Conservation (phyloP, 768 basidiomycete species). For the Tubosaeta brunneosetosa region DNA sequence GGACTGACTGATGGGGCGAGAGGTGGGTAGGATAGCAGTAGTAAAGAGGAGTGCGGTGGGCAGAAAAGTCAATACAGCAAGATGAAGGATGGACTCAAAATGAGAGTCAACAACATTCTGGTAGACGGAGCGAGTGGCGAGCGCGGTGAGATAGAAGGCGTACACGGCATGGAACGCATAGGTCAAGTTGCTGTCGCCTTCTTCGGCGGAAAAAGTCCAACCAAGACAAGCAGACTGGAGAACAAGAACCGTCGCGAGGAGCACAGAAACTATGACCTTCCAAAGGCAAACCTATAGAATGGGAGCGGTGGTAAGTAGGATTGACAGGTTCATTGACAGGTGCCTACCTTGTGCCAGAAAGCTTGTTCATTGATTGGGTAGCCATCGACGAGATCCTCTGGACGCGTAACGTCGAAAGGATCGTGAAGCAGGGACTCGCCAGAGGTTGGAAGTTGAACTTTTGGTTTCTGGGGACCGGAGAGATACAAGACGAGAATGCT, state of each 20-base stretch:
- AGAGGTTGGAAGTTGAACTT: constrained; percentile 45
- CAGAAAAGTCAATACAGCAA: constrained; percentile 51
- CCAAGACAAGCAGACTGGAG: constrained; percentile 54
- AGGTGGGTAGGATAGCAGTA: constrained; percentile 55
- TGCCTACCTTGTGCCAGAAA: constrained; percentile 57
- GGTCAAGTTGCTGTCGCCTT: constrained; percentile 32
- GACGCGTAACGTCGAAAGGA: constrained; percentile 68
- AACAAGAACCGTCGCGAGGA: constrained; percentile 44
- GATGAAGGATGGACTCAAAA: constrained; percentile 55
- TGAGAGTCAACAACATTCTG: constrained; percentile 37
- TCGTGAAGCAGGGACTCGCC: constrained; percentile 35
- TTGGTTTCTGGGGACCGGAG: constrained; percentile 40
- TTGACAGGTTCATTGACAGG: not conserved
- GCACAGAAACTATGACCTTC: constrained; percentile 48
- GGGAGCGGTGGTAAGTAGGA: not conserved
- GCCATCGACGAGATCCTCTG: constrained; percentile 66
- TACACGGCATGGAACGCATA: constrained; percentile 47
- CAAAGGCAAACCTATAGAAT: constrained; percentile 49
- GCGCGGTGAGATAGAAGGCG: constrained; percentile 53
- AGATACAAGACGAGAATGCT: constrained; percentile 45
- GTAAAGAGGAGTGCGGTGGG: constrained; percentile 42
- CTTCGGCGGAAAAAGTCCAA: constrained; percentile 34
- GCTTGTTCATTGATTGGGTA: constrained; percentile 54
- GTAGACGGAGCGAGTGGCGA: constrained; percentile 49
- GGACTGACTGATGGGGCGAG: constrained; percentile 31